Conservation (phyloP, 108 stramenopile genomes). For the Fragilariopsis cylindrus region DNA sequence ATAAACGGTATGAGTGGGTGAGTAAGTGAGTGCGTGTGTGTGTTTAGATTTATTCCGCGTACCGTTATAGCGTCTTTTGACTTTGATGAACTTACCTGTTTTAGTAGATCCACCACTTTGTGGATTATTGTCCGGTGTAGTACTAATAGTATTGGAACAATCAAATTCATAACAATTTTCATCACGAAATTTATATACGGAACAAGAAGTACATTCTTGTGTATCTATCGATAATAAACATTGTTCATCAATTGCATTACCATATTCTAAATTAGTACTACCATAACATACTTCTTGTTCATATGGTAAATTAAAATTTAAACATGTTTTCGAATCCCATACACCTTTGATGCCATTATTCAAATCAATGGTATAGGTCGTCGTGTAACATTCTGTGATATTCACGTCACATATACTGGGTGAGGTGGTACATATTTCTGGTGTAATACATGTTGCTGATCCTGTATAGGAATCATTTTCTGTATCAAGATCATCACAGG, state of each 20-base stretch:
- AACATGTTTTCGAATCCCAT: neutral
- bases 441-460: slow-evolving; percentile 8
- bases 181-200: neutral
- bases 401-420: neutral
- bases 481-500: neutral
- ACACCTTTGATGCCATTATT: neutral
- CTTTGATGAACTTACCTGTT: too few species aligned
- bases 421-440: neutral
- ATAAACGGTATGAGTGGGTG: too few species aligned
- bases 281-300: slow-evolving; percentile 1
- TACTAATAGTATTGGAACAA: slow-evolving; percentile 3
- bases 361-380: neutral
- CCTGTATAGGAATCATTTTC: slow-evolving; percentile 3
- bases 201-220: neutral
- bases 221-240: neutral
- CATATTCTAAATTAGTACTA: neutral
- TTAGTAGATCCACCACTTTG: too few species aligned
- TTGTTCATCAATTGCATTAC: neutral
- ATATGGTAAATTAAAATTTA: neutral
- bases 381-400: neutral
- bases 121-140: neutral
- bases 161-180: slow-evolving; percentile 13
- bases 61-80: too few species aligned
- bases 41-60: too few species aligned
- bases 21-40: too few species aligned